These are phyloP conservation scores for Pyrenophora seminiperda DNA, from an alignment of 2,329 filamentous ascomycete species.

Conservation along the genomic window DNA sequence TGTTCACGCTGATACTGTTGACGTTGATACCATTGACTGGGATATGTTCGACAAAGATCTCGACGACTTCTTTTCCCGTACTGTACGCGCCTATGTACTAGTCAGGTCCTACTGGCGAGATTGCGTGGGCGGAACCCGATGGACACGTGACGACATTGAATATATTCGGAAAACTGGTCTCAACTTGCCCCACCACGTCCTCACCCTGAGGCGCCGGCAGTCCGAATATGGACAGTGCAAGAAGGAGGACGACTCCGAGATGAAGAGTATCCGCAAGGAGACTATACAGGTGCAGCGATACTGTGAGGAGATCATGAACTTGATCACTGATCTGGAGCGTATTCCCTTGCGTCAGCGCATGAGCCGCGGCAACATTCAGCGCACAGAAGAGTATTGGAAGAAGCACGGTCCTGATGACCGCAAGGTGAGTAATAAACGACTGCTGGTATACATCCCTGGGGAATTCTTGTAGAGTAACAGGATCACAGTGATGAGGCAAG, in stretches of 20 bases:
- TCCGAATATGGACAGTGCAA: background rate
- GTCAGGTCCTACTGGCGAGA: constrained; percentile 23
- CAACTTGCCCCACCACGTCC: constrained; percentile 16
- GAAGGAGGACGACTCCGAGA: background rate
- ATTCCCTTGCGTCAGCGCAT: background rate
- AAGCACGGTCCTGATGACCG: background rate
- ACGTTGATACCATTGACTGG: no score
- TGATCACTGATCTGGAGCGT: background rate
- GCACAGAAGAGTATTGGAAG: background rate
- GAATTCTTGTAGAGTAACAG: no score
- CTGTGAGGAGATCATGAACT: background rate
- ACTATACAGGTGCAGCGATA: background rate
- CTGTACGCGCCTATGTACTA: constrained; percentile 26
- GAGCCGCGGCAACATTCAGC: background rate
- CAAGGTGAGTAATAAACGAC: background rate
- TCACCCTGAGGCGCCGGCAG: constrained; percentile 11
- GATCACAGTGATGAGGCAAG: background rate
- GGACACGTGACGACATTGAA: constrained; percentile 18
- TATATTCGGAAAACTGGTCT: constrained; percentile 16
- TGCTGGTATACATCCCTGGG: background rate
- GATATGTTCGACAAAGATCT: background rate
- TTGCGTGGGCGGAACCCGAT: constrained; percentile 23
- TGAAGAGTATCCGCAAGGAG: background rate
- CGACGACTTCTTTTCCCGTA: constrained; percentile 21
- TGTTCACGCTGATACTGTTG: no score